Percentiles rank a stretch among this genome's conserved stretches.
Evolutionary conservation across 2,329 filamentous ascomycete genomes (phyloP).

Genomic region (Fusarium sp.): DNA sequence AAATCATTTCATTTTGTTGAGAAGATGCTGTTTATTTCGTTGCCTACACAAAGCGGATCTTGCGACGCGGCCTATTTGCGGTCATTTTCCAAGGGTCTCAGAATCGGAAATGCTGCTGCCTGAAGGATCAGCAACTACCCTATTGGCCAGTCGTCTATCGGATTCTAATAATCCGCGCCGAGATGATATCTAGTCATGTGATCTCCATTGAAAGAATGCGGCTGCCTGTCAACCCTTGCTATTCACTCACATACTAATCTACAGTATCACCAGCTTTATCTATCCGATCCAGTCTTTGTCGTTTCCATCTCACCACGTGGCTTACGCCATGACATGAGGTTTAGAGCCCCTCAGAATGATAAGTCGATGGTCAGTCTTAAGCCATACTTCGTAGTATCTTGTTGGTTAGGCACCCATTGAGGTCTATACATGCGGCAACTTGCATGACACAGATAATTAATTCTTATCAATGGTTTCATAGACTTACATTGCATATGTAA

Average conservation of each 20-base stretch:
- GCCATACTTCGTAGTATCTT: background rate
- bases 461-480: background rate
- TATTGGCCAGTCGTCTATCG: conserved; percentile 1
- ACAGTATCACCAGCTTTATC: conserved; percentile 1
- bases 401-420: background rate
- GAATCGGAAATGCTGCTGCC: conserved; percentile 42
- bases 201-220: conserved; percentile 2
- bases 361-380: background rate
- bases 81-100: conserved; percentile 35
- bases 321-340: background rate
- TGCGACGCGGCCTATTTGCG: conserved; percentile 39
- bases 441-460: background rate
- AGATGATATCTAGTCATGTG: background rate
- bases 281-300: conserved; percentile 4
- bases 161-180: background rate
- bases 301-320: background rate
- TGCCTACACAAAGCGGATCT: conserved; percentile 46
- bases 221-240: conserved; percentile 26
- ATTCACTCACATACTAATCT: background rate
- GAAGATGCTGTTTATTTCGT: conserved; percentile 40
- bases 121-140: conserved; percentile 25
- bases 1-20: conserved; percentile 34
- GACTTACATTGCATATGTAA: background rate
- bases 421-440: background rate
- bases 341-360: background rate